These are phyloP conservation scores for Cichorium intybus DNA, from an alignment of 140 eudicot genomes.

Conservation along the genomic window DNA sequence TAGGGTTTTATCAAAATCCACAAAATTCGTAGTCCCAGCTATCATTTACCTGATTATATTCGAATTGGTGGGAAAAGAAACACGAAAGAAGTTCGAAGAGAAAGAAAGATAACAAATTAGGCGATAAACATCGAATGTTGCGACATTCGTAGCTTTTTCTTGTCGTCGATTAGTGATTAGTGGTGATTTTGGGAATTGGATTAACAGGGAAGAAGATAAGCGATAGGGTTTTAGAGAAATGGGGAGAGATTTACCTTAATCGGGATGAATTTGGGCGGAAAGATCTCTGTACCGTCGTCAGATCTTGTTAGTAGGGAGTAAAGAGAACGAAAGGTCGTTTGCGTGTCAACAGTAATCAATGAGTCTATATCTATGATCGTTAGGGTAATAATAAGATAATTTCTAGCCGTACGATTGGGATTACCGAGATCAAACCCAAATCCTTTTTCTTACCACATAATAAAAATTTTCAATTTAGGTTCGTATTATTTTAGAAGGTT, in stretches of 20 bases:
- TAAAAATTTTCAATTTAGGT: not conserved
- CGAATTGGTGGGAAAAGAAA: not conserved
- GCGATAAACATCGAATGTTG: slow-evolving; percentile 8
- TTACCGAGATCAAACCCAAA: slow-evolving; percentile 18
- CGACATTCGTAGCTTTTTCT: not conserved
- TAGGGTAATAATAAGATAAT: not conserved
- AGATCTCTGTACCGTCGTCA: not conserved
- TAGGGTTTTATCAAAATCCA: slow-evolving; percentile 24
- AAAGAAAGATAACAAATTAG: slow-evolving; percentile 6
- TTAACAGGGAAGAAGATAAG: slow-evolving; percentile 6
- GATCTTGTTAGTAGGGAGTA: slow-evolving; percentile 24
- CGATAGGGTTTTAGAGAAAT: slow-evolving; percentile 13
- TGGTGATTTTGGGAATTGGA: not conserved
- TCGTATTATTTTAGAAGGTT: not conserved
- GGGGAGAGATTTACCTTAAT: slow-evolving; percentile 15
- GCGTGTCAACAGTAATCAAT: slow-evolving; percentile 31
- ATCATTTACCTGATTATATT: not conserved
- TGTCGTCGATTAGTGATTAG: not conserved
- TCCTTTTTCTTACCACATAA: not conserved
- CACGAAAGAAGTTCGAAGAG: slow-evolving; percentile 6
- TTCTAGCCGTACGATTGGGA: slow-evolving; percentile 32
- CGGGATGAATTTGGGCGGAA: slow-evolving; percentile 3
- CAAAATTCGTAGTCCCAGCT: slow-evolving; percentile 5
- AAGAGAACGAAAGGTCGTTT: slow-evolving; percentile 21
- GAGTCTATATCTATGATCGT: slow-evolving; percentile 13